Evolutionary conservation across 1,284 basidiomycete genomes (phyloP).

Genomic region (Ustilago shanxiensis): DNA sequence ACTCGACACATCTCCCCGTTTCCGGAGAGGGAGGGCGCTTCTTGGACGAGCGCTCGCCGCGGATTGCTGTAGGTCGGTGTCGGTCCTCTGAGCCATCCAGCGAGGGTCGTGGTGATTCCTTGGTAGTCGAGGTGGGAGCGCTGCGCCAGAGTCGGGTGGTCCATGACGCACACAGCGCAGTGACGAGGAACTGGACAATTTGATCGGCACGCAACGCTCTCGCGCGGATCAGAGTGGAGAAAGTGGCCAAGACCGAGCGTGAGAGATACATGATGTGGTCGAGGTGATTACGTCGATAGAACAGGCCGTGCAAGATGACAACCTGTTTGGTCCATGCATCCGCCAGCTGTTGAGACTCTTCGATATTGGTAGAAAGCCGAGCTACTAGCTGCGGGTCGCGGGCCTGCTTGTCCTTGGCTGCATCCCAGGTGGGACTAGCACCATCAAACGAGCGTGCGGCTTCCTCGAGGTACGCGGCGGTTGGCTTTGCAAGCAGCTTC

Average conservation of each 20-base stretch:
- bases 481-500: slow-evolving; percentile 69
- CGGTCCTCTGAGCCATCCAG: slow-evolving; percentile 40
- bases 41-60: slow-evolving; percentile 74
- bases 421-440: slow-evolving; percentile 28
- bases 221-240: slow-evolving; percentile 45
- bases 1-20: slow-evolving; percentile 73
- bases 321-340: slow-evolving; percentile 47
- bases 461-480: slow-evolving; percentile 40
- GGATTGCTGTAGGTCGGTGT: slow-evolving; percentile 69
- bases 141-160: slow-evolving; percentile 56
- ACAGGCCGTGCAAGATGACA: slow-evolving; percentile 62
- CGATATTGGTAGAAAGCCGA: slow-evolving; percentile 24
- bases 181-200: slow-evolving; percentile 62
- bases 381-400: slow-evolving; percentile 32
- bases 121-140: slow-evolving; percentile 21
- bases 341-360: slow-evolving; percentile 23
- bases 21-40: slow-evolving; percentile 38
- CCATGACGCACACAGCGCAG: slow-evolving; percentile 60
- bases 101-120: slow-evolving; percentile 32
- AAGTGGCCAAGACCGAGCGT: slow-evolving; percentile 47
- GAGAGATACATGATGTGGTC: slow-evolving; percentile 51
- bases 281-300: slow-evolving; percentile 52
- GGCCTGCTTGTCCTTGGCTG: slow-evolving; percentile 25
- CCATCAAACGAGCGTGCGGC: slow-evolving; percentile 21
- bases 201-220: slow-evolving; percentile 57